Evolutionary conservation across 1,284 basidiomycete species (phyloP).

Genomic region (Porogramme epimiltina): DNA sequence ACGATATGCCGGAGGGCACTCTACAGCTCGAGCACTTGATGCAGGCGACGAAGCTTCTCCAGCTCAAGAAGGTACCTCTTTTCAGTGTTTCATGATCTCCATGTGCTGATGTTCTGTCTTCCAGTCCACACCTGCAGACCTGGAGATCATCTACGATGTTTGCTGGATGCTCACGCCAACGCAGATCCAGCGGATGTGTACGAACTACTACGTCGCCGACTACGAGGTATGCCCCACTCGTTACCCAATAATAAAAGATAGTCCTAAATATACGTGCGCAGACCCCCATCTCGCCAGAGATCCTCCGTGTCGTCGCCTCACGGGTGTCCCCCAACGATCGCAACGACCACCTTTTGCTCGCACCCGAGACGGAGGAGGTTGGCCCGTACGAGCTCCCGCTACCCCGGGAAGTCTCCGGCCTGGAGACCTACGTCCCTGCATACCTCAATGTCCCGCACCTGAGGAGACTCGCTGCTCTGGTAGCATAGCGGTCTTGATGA

Average conservation of each 20-base stretch:
- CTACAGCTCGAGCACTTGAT: slow-evolving; percentile 98
- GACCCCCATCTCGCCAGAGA: slow-evolving; percentile 96
- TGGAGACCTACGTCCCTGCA: slow-evolving; percentile 88
- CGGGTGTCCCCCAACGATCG: slow-evolving; percentile 93
- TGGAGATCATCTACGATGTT: slow-evolving; percentile 98
- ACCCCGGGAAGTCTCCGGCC: slow-evolving; percentile 83
- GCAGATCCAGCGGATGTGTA: slow-evolving; percentile 98
- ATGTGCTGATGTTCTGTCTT: background rate
- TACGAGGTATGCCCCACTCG: slow-evolving; percentile 73
- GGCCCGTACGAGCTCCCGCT: slow-evolving; percentile 88
- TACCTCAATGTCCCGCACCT: slow-evolving; percentile 85
- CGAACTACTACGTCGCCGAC: slow-evolving; percentile 98
- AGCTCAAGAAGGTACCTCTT: slow-evolving; percentile 89
- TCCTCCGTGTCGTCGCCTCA: slow-evolving; percentile 93
- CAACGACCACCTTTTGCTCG: slow-evolving; percentile 91
- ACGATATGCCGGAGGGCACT: slow-evolving; percentile 99
- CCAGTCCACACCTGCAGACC: slow-evolving; percentile 90
- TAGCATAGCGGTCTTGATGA: slow-evolving; percentile 50
- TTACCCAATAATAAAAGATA: background rate
- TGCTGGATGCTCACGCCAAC: slow-evolving; percentile 99
- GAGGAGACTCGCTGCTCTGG: slow-evolving; percentile 78
- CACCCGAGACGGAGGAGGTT: slow-evolving; percentile 94
- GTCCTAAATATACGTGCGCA: slow-evolving; percentile 33
- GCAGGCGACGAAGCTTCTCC: slow-evolving; percentile 98
- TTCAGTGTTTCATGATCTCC: background rate